Evolutionary conservation across 2,329 filamentous ascomycete genomes (phyloP), one percentile per base, ranked within the genome.

Genomic region (Aspergillus piperis): DNA sequence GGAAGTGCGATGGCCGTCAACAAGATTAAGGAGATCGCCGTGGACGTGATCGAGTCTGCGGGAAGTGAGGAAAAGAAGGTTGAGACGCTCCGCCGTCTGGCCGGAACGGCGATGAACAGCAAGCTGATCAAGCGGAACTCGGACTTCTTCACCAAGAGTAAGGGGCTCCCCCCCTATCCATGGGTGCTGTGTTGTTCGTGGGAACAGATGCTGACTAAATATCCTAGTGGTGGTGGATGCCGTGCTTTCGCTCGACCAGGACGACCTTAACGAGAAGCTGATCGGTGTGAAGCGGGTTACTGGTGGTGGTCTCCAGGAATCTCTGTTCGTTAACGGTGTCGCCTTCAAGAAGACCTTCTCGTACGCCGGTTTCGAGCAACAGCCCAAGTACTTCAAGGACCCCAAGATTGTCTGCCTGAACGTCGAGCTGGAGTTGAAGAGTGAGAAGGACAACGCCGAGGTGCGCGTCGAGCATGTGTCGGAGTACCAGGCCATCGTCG

Each of bases 291-390:
- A 99, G 86, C 98, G 97, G 83, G 93, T 99, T 64, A 94, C 92
- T 41, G 95, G 95, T 73, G 95, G 95, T 77, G 96, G 92, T 39
- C 86, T 99, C 32, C 95, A 96, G 72, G 95, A 98, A 65, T 97
- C 94, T 2, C 86, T 96, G 42, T 98, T 98, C 79, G 90, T 99
- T 74, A 95, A 98, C 77, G 95, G 95, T 74, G 95, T 99, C 64
- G 94, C 95, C 38, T 99, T 99, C 85, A 98, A 98, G 84, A 99
- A 99, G 87, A 99, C 95, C 5, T 99, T 99, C 79, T 93, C 94
- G 54, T 99, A 99, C 75, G 95, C 95, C 70, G 95, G 95, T 74
- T 99, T 99, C 80, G 95, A 99, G 81, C 95, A 99, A 81, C 95
- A 99, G 81, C 95, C 95, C 67, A 99, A 99, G 81, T 88, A 86